Conservation (phyloP, 2,329 filamentous ascomycete genomes). For the Fusarium siculi region DNA sequence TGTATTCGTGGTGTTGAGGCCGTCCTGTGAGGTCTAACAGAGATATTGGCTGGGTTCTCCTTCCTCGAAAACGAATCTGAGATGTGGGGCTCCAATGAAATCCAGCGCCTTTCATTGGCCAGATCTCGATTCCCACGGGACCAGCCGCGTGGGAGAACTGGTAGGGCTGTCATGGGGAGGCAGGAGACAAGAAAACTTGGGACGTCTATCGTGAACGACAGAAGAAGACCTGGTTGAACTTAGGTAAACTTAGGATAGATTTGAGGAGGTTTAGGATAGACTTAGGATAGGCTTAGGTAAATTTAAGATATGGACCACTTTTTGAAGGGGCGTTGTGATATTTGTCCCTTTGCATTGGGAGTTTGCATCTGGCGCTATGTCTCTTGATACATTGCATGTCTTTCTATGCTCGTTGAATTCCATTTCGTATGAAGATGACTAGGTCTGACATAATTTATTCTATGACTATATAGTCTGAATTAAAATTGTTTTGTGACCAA, state of each 20-base stretch:
- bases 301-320: not conserved
- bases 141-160: not conserved
- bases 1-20: not conserved
- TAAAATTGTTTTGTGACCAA: not conserved
- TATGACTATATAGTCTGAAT: not conserved
- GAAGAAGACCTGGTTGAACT: not conserved
- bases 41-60: not conserved
- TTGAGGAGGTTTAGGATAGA: not conserved
- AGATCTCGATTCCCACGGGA: not conserved
- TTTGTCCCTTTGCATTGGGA: not conserved
- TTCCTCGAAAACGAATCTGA: not conserved
- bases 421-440: not conserved
- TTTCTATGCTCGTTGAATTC: not conserved
- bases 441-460: not conserved
- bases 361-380: not conserved
- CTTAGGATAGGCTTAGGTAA: not conserved
- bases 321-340: not conserved
- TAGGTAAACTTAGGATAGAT: not conserved
- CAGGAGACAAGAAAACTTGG: not conserved
- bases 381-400: not conserved
- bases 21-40: not conserved
- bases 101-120: not conserved
- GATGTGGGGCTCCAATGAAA: not conserved
- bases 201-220: not conserved
- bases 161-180: not conserved